Evolutionary conservation across 106 monocot species (phyloP).

Genomic region (Apostasia ramifera): DNA sequence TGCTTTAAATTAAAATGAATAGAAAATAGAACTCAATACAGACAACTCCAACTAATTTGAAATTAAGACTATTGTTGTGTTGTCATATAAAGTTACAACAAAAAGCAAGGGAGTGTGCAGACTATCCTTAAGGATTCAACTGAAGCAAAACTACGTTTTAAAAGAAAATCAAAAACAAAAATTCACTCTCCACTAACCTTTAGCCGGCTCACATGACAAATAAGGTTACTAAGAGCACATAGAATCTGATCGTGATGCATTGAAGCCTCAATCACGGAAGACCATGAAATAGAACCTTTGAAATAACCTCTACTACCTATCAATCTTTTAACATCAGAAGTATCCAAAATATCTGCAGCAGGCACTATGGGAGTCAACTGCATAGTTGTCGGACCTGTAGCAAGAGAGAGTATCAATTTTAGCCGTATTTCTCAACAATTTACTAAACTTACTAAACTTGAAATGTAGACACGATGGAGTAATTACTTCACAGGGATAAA

Average conservation of each 20-base stretch:
- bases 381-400: slow-evolving; percentile 48
- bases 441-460: too few species aligned
- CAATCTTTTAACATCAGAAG: slow-evolving; percentile 48
- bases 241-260: slow-evolving; percentile 39
- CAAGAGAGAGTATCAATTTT: slow-evolving; percentile 2
- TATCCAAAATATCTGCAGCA: slow-evolving; percentile 33
- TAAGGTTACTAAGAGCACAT: slow-evolving; percentile 64
- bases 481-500: too few species aligned
- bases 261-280: slow-evolving; percentile 29
- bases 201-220: slow-evolving; percentile 57
- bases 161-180: too few species aligned
- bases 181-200: slow-evolving; percentile 34
- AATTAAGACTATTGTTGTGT: too few species aligned
- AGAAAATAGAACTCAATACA: too few species aligned
- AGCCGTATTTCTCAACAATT: neutral
- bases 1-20: too few species aligned
- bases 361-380: slow-evolving; percentile 59
- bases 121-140: too few species aligned
- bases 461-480: too few species aligned
- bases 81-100: too few species aligned
- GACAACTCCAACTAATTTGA: too few species aligned
- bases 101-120: too few species aligned
- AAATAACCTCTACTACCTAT: slow-evolving; percentile 67
- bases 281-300: slow-evolving; percentile 44
- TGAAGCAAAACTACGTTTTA: too few species aligned